Conservation (phyloP, 257 asterid genomes). For the Salvia rosmarinus region DNA sequence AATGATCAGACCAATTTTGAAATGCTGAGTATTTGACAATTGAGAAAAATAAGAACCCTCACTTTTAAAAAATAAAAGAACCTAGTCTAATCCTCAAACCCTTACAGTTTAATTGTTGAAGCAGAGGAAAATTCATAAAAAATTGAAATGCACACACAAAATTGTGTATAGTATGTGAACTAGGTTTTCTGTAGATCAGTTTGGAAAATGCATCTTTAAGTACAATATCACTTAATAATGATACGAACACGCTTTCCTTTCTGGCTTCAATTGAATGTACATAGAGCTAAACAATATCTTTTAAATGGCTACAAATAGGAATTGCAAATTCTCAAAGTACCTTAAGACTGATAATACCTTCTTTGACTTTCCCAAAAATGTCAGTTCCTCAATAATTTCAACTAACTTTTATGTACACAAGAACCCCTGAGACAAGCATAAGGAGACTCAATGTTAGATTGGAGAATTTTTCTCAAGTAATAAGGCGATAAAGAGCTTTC, state of each 20-base stretch:
- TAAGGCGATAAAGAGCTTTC: not conserved
- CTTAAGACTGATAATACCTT: constrained; percentile 23
- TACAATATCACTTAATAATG: not conserved
- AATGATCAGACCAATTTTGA: too few species aligned
- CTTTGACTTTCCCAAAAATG: constrained; percentile 26
- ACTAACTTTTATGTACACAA: constrained; percentile 32
- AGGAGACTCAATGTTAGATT: constrained; percentile 8
- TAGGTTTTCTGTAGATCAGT: not conserved
- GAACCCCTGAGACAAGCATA: constrained; percentile 26
- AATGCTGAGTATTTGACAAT: too few species aligned
- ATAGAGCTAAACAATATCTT: constrained; percentile 21
- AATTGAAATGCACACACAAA: not conserved
- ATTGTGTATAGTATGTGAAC: not conserved
- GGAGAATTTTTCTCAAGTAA: not conserved
- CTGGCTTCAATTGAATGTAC: constrained; percentile 19
- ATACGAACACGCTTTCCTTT: constrained; percentile 23
- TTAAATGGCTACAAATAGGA: not conserved
- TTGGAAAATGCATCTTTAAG: constrained; percentile 1
- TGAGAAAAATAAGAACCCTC: too few species aligned
- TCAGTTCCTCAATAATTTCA: constrained; percentile 26
- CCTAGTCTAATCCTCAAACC: too few species aligned
- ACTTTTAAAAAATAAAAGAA: too few species aligned
- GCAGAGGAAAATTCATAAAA: too few species aligned
- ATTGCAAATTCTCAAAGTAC: constrained; percentile 28
- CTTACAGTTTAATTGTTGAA: too few species aligned